Evolutionary conservation across 2,329 filamentous ascomycete genomes (phyloP).

Genomic region (Karstenula rhodostoma): DNA sequence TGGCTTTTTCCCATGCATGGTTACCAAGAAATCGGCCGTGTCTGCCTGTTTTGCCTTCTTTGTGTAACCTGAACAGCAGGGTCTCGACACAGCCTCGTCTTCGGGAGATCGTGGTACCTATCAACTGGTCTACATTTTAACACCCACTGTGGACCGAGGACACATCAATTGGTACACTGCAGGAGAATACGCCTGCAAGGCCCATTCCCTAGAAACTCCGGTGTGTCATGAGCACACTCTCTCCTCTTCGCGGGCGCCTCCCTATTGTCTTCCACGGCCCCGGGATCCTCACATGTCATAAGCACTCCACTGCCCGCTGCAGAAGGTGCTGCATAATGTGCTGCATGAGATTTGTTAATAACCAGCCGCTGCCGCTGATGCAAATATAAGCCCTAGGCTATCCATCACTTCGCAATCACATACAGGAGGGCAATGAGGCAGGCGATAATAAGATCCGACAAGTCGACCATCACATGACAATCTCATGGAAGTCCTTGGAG

Average conservation of each 20-base stretch:
- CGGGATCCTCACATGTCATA: too few species aligned
- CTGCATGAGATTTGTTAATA: neutral
- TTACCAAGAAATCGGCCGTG: neutral
- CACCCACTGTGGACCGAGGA: neutral
- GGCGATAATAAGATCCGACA: neutral
- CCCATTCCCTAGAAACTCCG: neutral
- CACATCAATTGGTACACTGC: neutral
- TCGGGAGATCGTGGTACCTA: neutral
- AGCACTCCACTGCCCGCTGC: neutral
- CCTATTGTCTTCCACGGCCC: too few species aligned
- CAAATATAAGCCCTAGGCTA: neutral
- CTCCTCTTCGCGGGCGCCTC: too few species aligned
- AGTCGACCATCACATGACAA: neutral
- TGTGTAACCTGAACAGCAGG: neutral
- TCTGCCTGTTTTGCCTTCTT: neutral
- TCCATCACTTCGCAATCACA: neutral
- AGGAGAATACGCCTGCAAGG: neutral
- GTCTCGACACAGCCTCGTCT: neutral
- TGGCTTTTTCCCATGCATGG: neutral
- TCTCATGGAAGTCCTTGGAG: neutral
- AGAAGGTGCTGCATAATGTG: too few species aligned
- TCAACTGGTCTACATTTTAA: neutral
- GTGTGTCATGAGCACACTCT: neutral
- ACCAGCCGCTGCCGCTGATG: neutral
- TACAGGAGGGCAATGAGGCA: neutral